Base-by-base conservation (phyloP, 176 grass and related monocot species). In the Calamus simplicifolius region DNA sequence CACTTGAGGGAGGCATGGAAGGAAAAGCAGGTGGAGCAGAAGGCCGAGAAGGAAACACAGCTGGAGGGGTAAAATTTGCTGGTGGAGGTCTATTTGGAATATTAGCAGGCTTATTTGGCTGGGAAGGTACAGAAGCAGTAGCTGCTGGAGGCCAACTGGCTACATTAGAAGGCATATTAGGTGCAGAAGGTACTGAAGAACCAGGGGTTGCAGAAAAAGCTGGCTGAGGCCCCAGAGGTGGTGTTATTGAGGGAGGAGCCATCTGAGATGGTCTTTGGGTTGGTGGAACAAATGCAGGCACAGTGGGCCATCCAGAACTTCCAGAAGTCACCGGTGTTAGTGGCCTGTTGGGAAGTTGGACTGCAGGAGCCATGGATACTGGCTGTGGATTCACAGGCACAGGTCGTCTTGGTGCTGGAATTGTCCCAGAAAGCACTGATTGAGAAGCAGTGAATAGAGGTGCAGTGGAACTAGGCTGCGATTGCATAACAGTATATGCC, bases 271-370 rank as follows among this genome's bases (percentile, higher is more conserved):
- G 59, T 60, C 68, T 80, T 57, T 80, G 85, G 52, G 54, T n/a
- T 35, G 73, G 69, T 5, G 48, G 48, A 3, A 17, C 31, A 59
- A 71, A 49, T 19, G 52, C 72, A 57, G 73, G 62, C 29, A 55
- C 67, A 54, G 38, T 63, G 76, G 74, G 70, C 85, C 85, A 89
- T 52, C 85, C 77, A 59, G 52, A 38, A 25, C 52, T 68, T 15
- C 80, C 80, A 59, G 79, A 58, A 70, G 86, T 70, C 6, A 77
- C 67, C 63, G 54, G 57, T 81, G 86, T 75, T 52, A 94, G 73
- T 49, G 79, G 75, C 60, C 86, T 82, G 70, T 58, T 68, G 67
- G 73, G 25, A 4, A 57, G 52, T 51, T 62, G 63, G 29, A 54
- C 60, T n/a, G 63, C 23, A 14, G 49, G 27, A 29, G 79, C 52